Evolutionary conservation across 208 protist species (phyloP).

Genomic region (Trypanosoma lewisi): DNA sequence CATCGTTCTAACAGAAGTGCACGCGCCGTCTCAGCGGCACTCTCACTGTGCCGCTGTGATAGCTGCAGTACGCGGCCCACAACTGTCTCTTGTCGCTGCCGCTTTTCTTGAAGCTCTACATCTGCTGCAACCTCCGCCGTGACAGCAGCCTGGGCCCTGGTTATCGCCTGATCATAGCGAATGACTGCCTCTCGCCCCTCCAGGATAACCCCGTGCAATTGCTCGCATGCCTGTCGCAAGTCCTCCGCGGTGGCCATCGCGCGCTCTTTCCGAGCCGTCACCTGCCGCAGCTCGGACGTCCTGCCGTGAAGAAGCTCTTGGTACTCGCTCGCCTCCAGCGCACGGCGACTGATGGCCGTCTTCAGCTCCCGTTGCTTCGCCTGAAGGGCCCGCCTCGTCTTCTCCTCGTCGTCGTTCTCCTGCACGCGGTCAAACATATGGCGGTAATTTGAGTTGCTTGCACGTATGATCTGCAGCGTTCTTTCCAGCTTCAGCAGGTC

Average conservation of each 20-base stretch:
- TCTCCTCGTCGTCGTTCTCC: conserved; percentile 53
- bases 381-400: conserved; percentile 56
- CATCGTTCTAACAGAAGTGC: conserved; percentile 25
- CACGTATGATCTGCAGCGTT: conserved; percentile 68
- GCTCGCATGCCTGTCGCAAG: conserved; percentile 31
- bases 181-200: conserved; percentile 47
- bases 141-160: conserved; percentile 36
- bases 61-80: conserved; percentile 46
- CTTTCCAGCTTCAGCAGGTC: conserved; percentile 83
- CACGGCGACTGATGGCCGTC: conserved; percentile 51
- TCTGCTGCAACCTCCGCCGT: conserved; percentile 36
- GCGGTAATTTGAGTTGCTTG: conserved; percentile 77
- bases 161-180: conserved; percentile 69
- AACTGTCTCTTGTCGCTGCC: conserved; percentile 35
- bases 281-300: conserved; percentile 44
- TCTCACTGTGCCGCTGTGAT: conserved; percentile 36
- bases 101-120: conserved; percentile 50
- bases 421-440: conserved; percentile 67
- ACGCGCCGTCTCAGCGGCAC: conserved; percentile 40
- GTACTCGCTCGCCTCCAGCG: conserved; percentile 71
- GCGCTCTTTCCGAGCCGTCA: conserved; percentile 35
- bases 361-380: conserved; percentile 67
- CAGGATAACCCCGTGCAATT: conserved; percentile 36
- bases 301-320: conserved; percentile 38
- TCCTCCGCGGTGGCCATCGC: conserved; percentile 27